A percentile compares a stretch with the other conserved stretches of the same genome.
phyloP scores from a whole-genome alignment of 2,329 filamentous ascomycete species.

The Chaetomiaceae sp. region DNA sequence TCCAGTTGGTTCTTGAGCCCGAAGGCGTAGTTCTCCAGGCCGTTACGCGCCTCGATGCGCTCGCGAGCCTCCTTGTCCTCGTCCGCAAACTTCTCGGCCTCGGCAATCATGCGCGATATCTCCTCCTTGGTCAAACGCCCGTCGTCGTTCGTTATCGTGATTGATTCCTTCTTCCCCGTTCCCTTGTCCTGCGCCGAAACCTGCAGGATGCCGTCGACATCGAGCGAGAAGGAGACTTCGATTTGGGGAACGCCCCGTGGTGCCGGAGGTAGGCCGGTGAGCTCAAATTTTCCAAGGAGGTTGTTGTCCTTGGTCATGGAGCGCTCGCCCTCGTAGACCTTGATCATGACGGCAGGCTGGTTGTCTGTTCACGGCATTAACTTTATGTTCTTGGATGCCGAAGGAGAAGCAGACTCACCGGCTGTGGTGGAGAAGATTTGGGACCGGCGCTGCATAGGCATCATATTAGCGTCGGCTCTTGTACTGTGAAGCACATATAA shows the following conservation, averaged over 20 bases:
- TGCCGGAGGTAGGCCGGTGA: slow-evolving; percentile 90
- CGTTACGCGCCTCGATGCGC: slow-evolving; percentile 92
- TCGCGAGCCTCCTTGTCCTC: slow-evolving; percentile 96
- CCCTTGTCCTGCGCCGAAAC: slow-evolving; percentile 96
- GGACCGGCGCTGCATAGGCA: slow-evolving; percentile 62
- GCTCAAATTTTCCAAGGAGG: slow-evolving; percentile 94
- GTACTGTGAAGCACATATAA: neutral
- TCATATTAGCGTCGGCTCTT: neutral
- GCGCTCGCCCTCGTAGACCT: slow-evolving; percentile 92
- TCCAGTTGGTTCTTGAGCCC: slow-evolving; percentile 97
- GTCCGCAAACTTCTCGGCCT: slow-evolving; percentile 96
- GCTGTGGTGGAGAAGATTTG: slow-evolving; percentile 97
- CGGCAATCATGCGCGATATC: slow-evolving; percentile 97
- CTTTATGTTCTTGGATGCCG: too few relatives aligned
- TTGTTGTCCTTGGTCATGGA: slow-evolving; percentile 97
- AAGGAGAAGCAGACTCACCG: slow-evolving; percentile 35
- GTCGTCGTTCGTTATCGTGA: slow-evolving; percentile 99
- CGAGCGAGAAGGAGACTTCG: slow-evolving; percentile 95
- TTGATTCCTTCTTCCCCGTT: slow-evolving; percentile 91
- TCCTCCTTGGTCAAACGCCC: slow-evolving; percentile 90
- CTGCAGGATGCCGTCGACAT: slow-evolving; percentile 97
- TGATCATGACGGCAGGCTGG: slow-evolving; percentile 91
- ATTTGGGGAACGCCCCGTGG: slow-evolving; percentile 97
- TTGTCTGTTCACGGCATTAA: too few relatives aligned
- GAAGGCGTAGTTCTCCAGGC: slow-evolving; percentile 98